Percentiles rank a stretch among this genome's conserved stretches.
phyloP scores from a whole-genome alignment of 176 grass and related monocot species.

The Dactylis glomerata region DNA sequence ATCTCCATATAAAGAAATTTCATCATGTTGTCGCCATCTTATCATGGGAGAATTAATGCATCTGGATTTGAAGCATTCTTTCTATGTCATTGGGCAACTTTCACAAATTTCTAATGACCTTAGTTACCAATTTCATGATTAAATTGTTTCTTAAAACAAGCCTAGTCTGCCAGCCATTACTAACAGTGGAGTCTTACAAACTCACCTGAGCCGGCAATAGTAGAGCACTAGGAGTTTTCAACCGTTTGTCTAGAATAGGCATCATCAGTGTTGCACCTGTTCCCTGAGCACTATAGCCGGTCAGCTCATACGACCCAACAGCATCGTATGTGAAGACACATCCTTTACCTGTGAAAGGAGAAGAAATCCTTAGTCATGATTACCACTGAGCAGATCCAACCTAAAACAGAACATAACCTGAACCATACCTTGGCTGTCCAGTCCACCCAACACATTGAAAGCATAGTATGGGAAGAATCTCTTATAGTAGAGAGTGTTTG shows the following conservation, averaged over 20 bases:
- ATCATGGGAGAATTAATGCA: neutral
- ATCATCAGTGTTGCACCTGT: constrained; percentile 56
- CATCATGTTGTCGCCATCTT: neutral
- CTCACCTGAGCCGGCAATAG: constrained; percentile 54
- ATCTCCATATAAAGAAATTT: neutral
- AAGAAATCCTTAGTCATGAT: neutral
- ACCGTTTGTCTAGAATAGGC: constrained; percentile 60
- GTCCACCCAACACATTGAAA: constrained; percentile 65
- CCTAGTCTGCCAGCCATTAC: neutral
- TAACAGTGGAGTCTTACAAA: neutral
- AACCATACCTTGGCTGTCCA: constrained; percentile 52
- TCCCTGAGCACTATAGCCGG: constrained; percentile 69
- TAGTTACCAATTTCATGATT: neutral
- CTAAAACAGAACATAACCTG: neutral
- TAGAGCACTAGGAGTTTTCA: constrained; percentile 64
- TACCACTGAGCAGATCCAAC: neutral
- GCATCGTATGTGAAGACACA: constrained; percentile 75
- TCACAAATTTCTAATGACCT: neutral
- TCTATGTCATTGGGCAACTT: neutral
- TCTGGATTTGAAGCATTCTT: neutral
- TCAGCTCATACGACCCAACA: constrained; percentile 68
- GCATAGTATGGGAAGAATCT: constrained; percentile 65
- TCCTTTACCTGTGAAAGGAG: constrained; percentile 49
- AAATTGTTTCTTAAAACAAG: neutral
- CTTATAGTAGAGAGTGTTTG: constrained; percentile 70